Evolutionary conservation across 2,329 filamentous ascomycete species (phyloP).

Genomic region (Fusarium sp.): DNA sequence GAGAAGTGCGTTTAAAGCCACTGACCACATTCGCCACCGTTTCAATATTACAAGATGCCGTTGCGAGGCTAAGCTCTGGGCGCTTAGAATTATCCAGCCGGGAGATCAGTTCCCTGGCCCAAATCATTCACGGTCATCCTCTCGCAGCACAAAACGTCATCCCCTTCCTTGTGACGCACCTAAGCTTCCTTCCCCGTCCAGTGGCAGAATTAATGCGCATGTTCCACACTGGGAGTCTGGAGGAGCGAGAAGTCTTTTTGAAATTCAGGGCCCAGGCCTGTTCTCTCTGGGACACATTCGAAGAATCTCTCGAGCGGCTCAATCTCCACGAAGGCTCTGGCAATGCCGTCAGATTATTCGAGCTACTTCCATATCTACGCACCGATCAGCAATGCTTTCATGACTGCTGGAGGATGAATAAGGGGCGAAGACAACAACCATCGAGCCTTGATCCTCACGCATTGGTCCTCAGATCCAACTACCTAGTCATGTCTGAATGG

Average conservation of each 20-base stretch:
- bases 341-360: neutral
- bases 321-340: neutral
- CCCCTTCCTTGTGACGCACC: neutral
- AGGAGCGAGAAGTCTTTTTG: neutral
- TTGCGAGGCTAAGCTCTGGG: neutral
- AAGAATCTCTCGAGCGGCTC: neutral
- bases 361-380: conserved; percentile 4
- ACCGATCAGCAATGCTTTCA: neutral
- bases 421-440: neutral
- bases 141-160: neutral
- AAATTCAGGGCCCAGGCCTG: neutral
- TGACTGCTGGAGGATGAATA: neutral
- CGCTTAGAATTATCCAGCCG: neutral
- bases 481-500: neutral
- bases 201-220: neutral
- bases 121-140: neutral
- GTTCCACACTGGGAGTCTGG: neutral
- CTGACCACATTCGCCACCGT: neutral
- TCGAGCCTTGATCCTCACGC: neutral
- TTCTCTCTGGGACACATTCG: neutral
- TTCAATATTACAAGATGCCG: neutral
- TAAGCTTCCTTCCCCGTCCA: neutral
- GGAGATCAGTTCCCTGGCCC: neutral
- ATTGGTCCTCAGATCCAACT: neutral
- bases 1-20: neutral